Conservation (phyloP, 495 filamentous ascomycete genomes). For the Neurospora sp. region DNA sequence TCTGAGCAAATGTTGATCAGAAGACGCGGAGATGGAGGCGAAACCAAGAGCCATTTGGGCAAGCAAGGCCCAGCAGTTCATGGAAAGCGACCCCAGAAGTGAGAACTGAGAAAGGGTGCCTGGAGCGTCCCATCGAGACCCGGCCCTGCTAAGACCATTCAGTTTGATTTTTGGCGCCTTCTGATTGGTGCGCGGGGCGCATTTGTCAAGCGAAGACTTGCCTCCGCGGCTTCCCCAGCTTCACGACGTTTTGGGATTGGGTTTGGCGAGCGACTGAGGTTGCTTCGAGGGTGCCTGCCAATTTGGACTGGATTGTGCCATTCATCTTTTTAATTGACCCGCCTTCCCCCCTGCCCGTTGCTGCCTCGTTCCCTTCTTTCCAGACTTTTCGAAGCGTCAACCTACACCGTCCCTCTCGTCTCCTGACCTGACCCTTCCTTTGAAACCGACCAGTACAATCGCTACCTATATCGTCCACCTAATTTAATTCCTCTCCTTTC, state of each 20-base stretch:
- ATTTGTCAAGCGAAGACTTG: neutral
- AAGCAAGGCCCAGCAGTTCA: neutral
- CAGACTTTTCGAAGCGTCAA: neutral
- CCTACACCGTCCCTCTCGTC: neutral
- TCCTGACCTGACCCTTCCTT: neutral
- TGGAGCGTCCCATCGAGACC: neutral
- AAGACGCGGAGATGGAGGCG: neutral
- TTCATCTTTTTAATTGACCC: neutral
- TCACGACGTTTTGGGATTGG: neutral
- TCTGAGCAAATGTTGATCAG: neutral
- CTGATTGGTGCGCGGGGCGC: neutral
- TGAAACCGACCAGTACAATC: neutral
- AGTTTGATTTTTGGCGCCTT: neutral
- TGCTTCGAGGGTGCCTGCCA: neutral
- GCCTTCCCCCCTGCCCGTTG: neutral
- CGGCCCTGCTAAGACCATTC: neutral
- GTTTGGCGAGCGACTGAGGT: neutral
- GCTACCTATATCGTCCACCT: neutral
- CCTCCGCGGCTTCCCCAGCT: neutral
- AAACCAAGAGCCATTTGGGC: neutral
- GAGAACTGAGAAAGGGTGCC: neutral
- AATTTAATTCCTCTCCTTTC: neutral
- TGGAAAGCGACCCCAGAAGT: neutral
- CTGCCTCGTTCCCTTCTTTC: neutral
- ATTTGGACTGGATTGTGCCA: neutral